Evolutionary conservation across 2,329 filamentous ascomycete genomes (phyloP), one percentile per base, ranked within the genome.

Genomic region (Dendryphion nanum): DNA sequence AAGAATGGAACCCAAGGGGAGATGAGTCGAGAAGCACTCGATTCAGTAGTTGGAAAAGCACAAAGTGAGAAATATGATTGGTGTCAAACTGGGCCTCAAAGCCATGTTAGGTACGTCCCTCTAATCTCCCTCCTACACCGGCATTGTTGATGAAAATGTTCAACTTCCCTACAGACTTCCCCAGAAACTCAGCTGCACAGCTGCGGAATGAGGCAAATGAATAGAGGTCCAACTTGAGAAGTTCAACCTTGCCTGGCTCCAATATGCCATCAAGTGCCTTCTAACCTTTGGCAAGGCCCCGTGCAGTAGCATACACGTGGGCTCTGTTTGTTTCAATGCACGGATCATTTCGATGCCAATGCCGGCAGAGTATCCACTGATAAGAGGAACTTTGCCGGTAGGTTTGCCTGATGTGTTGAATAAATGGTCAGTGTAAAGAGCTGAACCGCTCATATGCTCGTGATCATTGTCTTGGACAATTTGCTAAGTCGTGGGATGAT

Each of bases 61-160:
- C 66, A 59, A 79, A 80, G 45, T 78, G 73, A 6, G 61, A 67
- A 2, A 81, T 57, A 48, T 80, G 70, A 51, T 79, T 79, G 5
- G 67, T 72, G 21, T 68, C 76, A 41, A 80, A 73, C 39, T 79
- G 75, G 0, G 53, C 52, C 47, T 81, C 76, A 26, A 48, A 70
- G 17, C 72, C 73, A 26, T 61, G 55, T 8, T 14, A 37, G 4
- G 51, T 59, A 13, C 35, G 39, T 24, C 43, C 37, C 30, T 54
- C 48, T 4, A 55, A 53, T 1, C 35, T 47, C 3, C 47, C 54
- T 55, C 58, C 57, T 15, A 59, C 37, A 4, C 52, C 50, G 2
- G 53, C 48, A 18, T 55, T 56, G 34, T 42, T 38, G 32, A 50
- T 41, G 18, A 58, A 36, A 28, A 46, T 40, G 30, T 57, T 47